Percentiles rank a stretch among this genome's conserved stretches.
Conservation (phyloP, 2,329 filamentous ascomycete genomes). For the Verticillium nonalfalfae region DNA sequence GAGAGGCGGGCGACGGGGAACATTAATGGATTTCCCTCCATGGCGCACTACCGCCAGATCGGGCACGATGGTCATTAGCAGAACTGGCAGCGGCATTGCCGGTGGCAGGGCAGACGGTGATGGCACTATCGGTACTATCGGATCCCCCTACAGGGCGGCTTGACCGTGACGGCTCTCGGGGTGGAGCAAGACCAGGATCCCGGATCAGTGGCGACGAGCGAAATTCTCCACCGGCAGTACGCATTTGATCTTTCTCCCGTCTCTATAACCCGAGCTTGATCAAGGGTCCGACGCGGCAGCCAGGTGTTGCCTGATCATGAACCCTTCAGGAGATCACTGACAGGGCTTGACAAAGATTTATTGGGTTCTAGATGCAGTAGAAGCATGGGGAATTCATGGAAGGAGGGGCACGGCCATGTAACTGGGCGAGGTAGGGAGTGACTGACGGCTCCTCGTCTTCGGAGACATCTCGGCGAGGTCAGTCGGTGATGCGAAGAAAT, state of each 20-base stretch:
- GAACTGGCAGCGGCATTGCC: neutral
- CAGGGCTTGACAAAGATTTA: neutral
- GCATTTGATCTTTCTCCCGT: neutral
- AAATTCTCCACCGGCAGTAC: neutral
- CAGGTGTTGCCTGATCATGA: neutral
- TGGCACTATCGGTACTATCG: neutral
- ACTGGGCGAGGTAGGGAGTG: neutral
- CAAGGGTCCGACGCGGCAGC: neutral
- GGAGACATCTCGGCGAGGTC: neutral
- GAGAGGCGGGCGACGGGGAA: neutral
- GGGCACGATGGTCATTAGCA: neutral
- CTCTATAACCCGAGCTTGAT: neutral
- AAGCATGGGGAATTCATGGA: neutral
- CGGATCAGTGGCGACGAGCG: neutral
- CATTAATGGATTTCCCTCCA: neutral
- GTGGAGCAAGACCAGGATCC: neutral
- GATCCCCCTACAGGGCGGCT: constrained; percentile 2
- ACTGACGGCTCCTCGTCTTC: neutral
- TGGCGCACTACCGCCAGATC: neutral
- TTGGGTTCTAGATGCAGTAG: neutral
- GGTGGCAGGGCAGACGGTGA: neutral
- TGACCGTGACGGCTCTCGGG: neutral
- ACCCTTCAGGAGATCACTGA: neutral
- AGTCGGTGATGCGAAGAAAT: neutral
- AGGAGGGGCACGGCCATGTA: neutral